Base-by-base conservation (phyloP, 352 stramenopile species). In the Phytophthora foliorum region DNA sequence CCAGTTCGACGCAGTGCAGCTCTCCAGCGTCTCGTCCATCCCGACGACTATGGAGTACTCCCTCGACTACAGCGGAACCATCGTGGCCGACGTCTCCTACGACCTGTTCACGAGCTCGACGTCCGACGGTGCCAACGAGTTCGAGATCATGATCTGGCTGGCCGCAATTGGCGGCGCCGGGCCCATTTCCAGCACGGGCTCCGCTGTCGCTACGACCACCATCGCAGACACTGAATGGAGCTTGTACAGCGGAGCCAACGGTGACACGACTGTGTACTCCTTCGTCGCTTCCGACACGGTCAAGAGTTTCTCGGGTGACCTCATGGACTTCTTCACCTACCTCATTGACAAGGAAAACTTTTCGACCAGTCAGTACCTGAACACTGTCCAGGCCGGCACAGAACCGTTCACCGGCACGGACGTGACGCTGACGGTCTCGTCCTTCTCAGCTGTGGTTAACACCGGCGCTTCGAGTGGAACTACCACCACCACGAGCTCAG, bases 71-170 rank as follows among this genome's bases (percentile, higher is more conserved):
- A 63, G 42, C 42, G 58, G 63, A 10, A 69, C 61, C 10, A 53
- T 77, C 13, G 69, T 81, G 21, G 77, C 74, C 4, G 60, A 85
- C 27, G 68, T 86, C 9, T 63, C 69, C n/a, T 80, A 77, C 49
- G 72, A 81, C 17, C 32, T 80, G 46, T 81, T 83, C 58, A 81
- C 72, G 14, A 73, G 54, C 14, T 78, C 75, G 6, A 77, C 61
- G 2, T 50, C 70, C 4, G 46, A 29, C 32, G 75, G 69, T 9
- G 41, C 54, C 29, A 71, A 75, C 17, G 69, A 78, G 51, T 77
- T 71, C 62, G 75, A 83, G 60, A 80, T 83, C 59, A 83, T 83
- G 75, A 74, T 83, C 44, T 81, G 72, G 75, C 59, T 80, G 39
- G 72, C 69, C 21, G 69, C 69, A 8, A 24, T 77, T 13, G 73